Evolutionary conservation across 768 basidiomycete species (phyloP).

Genomic region (Mycena kentingensis): DNA sequence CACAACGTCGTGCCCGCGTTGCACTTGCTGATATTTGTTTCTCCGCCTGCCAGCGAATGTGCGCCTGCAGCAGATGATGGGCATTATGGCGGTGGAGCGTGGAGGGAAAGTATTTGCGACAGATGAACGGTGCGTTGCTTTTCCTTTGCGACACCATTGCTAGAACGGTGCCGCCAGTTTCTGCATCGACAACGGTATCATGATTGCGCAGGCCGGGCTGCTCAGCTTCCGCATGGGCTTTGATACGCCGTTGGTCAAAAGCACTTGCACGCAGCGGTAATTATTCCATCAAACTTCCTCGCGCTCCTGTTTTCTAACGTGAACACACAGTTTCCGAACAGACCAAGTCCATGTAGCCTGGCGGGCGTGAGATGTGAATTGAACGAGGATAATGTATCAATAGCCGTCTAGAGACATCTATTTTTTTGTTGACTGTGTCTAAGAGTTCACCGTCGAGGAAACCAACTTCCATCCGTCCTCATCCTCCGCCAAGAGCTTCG

Average conservation of each 20-base stretch:
- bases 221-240: constrained; percentile 91
- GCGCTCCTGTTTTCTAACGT: neutral
- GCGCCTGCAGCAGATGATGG: constrained; percentile 98
- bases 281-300: neutral
- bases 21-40: neutral
- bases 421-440: constrained; percentile 14
- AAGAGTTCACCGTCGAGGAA: constrained; percentile 46
- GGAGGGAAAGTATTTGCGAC: constrained; percentile 91
- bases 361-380: constrained; percentile 53
- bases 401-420: constrained; percentile 8
- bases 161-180: constrained; percentile 55
- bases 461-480: constrained; percentile 54
- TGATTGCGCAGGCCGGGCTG: constrained; percentile 98
- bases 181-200: constrained; percentile 99
- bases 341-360: constrained; percentile 93
- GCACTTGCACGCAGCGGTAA: constrained; percentile 90
- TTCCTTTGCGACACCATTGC: neutral
- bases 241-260: constrained; percentile 73
- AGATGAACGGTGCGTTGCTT: constrained; percentile 73
- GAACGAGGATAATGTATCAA: neutral
- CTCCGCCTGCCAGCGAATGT: constrained; percentile 67
- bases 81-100: constrained; percentile 90
- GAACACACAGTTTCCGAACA: constrained; percentile 74
- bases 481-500: constrained; percentile 47
- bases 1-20: neutral